Base-by-base conservation (phyloP, 306 rosid genomes). In the Castanopsis chinensis region DNA sequence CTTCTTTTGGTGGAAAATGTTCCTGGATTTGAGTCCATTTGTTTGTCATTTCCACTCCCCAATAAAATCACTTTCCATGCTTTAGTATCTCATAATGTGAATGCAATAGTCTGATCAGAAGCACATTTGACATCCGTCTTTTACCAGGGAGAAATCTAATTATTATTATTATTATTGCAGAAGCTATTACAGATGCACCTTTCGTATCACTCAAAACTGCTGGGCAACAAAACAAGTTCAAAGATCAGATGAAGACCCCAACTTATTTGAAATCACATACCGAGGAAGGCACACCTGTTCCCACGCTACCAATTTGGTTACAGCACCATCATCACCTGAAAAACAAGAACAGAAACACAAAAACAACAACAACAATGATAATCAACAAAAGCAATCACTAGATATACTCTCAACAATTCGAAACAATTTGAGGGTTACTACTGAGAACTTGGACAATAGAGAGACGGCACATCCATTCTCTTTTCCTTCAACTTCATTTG, bases 161-260 rank as follows among this genome's bases (percentile, higher is more conserved):
- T 0, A 35, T 37, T 76, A 45, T 11, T 7, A 54, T 30, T 32
- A 27, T 33, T 67, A 74, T 79, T 89, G 93, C 99, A 96, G 99
- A 89, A 93, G 98, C 84, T 96, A 96, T 73, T 96, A 96, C 74
- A 69, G 99, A 84, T 96, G 99, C 90, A 96, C 99, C 67, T 91
- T 83, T 79, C 92, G 99, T 55, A 91, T 80, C 77, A 90, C 89
- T 32, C 91, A 89, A 75, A 83, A 64, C 79, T 96, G 99, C 82
- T 90, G 88, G 92, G 98, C 98, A 8, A 88, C 94, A 5, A 96
- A 96, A 89, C 99, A 93, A 83, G 96, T 96, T 74, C 99, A 96
- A 81, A 91, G 98, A 89, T 87, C 97, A 72, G 99, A 93, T 74
- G 96, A 90, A 61, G 92, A 96, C 65, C 96, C 93, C 18, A 81